These are phyloP conservation scores for Nakazawaea molendinolei DNA, from an alignment of 805 yeast genomes.

Conservation along the genomic window DNA sequence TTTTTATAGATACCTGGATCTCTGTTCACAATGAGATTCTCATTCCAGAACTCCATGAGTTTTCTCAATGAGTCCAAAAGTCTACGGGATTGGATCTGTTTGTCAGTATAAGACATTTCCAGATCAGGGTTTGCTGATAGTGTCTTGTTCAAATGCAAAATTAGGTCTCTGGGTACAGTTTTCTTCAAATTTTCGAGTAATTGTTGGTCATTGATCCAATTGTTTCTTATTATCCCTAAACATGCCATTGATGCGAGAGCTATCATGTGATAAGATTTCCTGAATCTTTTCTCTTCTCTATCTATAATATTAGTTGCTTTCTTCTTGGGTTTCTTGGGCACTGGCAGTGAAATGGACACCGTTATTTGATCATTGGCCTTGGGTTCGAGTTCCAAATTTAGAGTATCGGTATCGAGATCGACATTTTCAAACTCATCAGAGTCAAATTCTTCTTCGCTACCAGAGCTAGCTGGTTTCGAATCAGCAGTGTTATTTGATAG, in stretches of 20 bases:
- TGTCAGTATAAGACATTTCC: slow-evolving; percentile 4
- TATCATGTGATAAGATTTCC: slow-evolving; percentile 53
- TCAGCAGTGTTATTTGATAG: slow-evolving; percentile 7
- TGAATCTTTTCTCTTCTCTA: slow-evolving; percentile 45
- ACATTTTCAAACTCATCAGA: slow-evolving; percentile 37
- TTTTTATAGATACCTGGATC: slow-evolving; percentile 31
- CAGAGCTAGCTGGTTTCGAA: slow-evolving; percentile 18
- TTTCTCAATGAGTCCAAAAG: slow-evolving; percentile 73
- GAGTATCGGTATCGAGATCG: slow-evolving; percentile 23
- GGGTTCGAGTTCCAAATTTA: slow-evolving; percentile 21
- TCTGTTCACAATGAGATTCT: slow-evolving; percentile 41
- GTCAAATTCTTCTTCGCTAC: slow-evolving; percentile 26
- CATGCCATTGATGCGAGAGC: slow-evolving; percentile 51
- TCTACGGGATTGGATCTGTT: slow-evolving; percentile 48
- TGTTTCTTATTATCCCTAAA: slow-evolving; percentile 65
- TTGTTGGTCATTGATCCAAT: slow-evolving; percentile 57
- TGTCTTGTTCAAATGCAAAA: slow-evolving; percentile 34
- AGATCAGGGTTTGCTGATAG: slow-evolving; percentile 10
- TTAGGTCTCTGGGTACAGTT: slow-evolving; percentile 40
- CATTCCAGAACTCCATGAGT: slow-evolving; percentile 56
- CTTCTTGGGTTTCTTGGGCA: slow-evolving; percentile 17
- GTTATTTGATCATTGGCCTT: slow-evolving; percentile 9
- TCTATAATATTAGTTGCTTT: slow-evolving; percentile 30
- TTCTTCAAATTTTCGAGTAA: slow-evolving; percentile 35
- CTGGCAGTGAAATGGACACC: slow-evolving; percentile 14